Conservation (phyloP, 1,284 basidiomycete genomes). For the Austroboletus sp. region DNA sequence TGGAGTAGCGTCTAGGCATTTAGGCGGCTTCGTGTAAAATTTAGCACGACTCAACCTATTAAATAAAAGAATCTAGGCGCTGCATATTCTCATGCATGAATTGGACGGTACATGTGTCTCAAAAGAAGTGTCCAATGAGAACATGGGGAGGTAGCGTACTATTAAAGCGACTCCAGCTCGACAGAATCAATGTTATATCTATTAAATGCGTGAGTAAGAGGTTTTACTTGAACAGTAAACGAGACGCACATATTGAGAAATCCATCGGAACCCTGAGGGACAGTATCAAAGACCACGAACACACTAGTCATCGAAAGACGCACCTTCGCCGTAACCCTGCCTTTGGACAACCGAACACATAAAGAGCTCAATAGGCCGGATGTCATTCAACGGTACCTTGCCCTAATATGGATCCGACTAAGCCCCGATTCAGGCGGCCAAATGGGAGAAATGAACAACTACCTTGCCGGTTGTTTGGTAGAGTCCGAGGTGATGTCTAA, state of each 20-base stretch:
- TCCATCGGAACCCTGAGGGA: constrained; percentile 84
- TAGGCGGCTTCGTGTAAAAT: background rate
- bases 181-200: constrained; percentile 27
- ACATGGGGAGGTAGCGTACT: constrained; percentile 21
- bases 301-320: constrained; percentile 14
- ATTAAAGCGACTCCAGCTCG: constrained; percentile 8
- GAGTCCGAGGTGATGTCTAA: constrained; percentile 90
- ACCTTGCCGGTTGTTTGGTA: constrained; percentile 99
- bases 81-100: constrained; percentile 19
- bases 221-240: background rate
- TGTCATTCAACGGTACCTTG: constrained; percentile 93
- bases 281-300: constrained; percentile 3
- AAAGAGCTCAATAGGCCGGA: constrained; percentile 98
- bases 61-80: constrained; percentile 22
- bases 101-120: constrained; percentile 10
- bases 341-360: constrained; percentile 99
- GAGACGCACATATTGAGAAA: constrained; percentile 85
- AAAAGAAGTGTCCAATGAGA: constrained; percentile 12
- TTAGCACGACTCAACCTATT: constrained; percentile 1
- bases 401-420: constrained; percentile 50
- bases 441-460: constrained; percentile 13
- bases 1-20: background rate
- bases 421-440: background rate
- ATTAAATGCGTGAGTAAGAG: constrained; percentile 12
- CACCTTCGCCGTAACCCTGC: constrained; percentile 96